Conservation (phyloP, 2,329 filamentous ascomycete species). For the Venturia carpophila region DNA sequence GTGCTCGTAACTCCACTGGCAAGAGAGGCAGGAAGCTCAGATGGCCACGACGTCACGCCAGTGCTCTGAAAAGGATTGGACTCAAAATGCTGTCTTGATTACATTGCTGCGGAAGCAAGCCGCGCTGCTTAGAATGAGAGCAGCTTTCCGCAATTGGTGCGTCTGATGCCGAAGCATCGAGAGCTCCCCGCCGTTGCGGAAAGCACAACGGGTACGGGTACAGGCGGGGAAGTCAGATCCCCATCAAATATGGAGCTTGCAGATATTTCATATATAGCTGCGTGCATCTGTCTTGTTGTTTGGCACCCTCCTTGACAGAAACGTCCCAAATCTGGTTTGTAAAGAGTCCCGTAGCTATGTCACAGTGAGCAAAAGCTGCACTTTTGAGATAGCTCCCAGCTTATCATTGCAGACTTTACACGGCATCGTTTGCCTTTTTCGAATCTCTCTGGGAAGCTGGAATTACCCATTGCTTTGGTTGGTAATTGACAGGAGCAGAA, state of each 20-base stretch:
- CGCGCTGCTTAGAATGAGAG: background rate
- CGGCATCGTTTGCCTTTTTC: conserved; percentile 73
- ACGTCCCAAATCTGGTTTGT: background rate
- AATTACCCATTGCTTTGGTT: conserved; percentile 34
- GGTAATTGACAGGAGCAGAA: conserved; percentile 15
- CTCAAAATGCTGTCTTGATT: background rate
- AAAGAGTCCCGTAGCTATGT: background rate
- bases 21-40: background rate
- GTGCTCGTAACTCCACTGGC: background rate
- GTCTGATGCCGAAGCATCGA: background rate
- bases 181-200: conserved; percentile 7
- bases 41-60: background rate
- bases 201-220: background rate
- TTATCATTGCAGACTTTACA: conserved; percentile 42
- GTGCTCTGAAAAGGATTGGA: background rate
- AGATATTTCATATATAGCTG: background rate
- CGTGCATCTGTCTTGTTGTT: conserved; percentile 37
- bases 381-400: background rate
- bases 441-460: conserved; percentile 64
- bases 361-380: background rate
- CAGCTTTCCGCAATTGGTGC: background rate
- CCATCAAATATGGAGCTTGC: conserved; percentile 2
- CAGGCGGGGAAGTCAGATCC: conserved; percentile 1
- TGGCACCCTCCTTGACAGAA: background rate
- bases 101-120: background rate